Evolutionary conservation across 257 asterid genomes (phyloP), one percentile per base, ranked within the genome.

Genomic region (Rauvolfia tetraphylla): DNA sequence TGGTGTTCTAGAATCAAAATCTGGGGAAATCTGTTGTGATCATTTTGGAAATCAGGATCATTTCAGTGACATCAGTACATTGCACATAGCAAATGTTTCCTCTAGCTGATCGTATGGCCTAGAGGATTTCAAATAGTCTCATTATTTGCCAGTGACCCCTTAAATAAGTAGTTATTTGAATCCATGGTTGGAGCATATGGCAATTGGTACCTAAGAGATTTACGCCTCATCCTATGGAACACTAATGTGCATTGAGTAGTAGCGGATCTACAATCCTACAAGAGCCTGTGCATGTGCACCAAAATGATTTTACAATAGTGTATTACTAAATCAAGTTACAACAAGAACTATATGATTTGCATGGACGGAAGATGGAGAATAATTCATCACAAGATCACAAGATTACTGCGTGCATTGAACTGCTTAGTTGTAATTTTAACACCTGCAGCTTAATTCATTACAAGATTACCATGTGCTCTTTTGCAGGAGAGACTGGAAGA

Each of bases 401-500:
- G n/a, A n/a, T n/a, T n/a, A n/a, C n/a, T 27, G 12, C 27, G 22
- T 17, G 20, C 18, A 42, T 18, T 58, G 34, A 31, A 74, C 20
- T 63, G 42, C 3, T 53, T 29, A 51, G 22, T 51, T 61, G 57
- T 48, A 23, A 31, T 72, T 54, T 68, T 11, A 15, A 54, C 39
- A 4, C 23, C 34, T 44, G 44, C 8, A 67, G 75, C 42, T 27
- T 36, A 4, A 65, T 39, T 39, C 27, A 54, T 42, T 38, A 23
- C 22, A 48, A 7, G 17, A 38, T 29, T 20, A 33, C 39, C 15
- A 51, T 27, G 8, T 76, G 38, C 65, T 44, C 67, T 79, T 41
- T 75, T 87, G 83, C 94, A 95, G 99, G 97, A 83, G 99, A 95
- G 87, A 89, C 99, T 0, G 99, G 97, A 80, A 87, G 97, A 85